Evolutionary conservation across 2,329 filamentous ascomycete genomes (phyloP), one percentile per base, ranked within the genome.

Genomic region (Dactylella cylindrospora): DNA sequence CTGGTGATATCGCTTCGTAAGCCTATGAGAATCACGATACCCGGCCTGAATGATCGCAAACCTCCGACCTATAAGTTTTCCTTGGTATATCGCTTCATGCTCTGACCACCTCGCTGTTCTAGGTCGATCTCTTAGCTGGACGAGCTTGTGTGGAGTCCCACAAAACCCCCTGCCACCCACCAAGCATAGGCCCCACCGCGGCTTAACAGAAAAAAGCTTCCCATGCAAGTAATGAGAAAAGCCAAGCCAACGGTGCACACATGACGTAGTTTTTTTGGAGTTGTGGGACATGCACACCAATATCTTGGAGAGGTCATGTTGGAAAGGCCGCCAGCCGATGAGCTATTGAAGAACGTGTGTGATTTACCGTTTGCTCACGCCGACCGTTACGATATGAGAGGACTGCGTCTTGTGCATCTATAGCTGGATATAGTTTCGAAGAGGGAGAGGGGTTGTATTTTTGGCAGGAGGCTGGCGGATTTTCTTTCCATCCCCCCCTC

Each of bases 231-330:
- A 9, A 28, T 7, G 31, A 29, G 39, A 36, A 13, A 31, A 43
- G 28, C 28, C 43, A 49, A 17, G 43, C 39, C 52, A 57, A 39
- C 38, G 39, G 17, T 36, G 22, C 5, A 9, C n/a, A 32, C 25
- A 55, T 55, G 51, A 55, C 51, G 51, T 55, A 31, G 41, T 32
- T 28, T 38, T 40, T 31, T 32, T 29, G 22, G 13, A 40, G n/a
- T 33, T n/a, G 19, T 23, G 25, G 15, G 50, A 43, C 44, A 36
- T 22, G 50, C 25, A 44, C 36, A 36, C 23, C 43, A 25, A 43
- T 23, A 38, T 57, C 39, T 39, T 33, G 9, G 29, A 36, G 43
- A 28, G 41, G 23, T 26, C 31, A 47, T 13, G n/a, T 39, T 33
- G 17, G 46, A 38, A n/a, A 25, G 23, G 31, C 38, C 38, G 44